These are phyloP conservation scores for Paramecium bursaria DNA, from an alignment of 73 alveolate genomes.

Conservation along the genomic window DNA sequence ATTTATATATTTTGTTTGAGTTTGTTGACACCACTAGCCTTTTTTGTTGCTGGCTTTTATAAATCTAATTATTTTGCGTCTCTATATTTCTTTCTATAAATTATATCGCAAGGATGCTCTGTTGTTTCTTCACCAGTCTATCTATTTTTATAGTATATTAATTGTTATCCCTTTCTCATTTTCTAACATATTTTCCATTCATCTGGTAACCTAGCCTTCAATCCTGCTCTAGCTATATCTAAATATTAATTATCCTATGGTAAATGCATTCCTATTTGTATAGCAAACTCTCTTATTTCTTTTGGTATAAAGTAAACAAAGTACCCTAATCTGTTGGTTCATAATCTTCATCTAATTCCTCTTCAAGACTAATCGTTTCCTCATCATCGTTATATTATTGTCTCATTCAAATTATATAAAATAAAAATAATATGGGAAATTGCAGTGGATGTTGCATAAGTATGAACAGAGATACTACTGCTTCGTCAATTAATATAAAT, in stretches of 20 bases:
- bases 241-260: constrained; percentile 55
- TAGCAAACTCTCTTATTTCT: constrained; percentile 44
- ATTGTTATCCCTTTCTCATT: constrained; percentile 5
- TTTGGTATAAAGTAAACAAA: background rate
- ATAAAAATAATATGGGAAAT: no score
- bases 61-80: constrained; percentile 34
- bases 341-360: constrained; percentile 31
- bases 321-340: constrained; percentile 39
- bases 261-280: constrained; percentile 39
- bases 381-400: no score
- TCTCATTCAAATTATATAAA: constrained; percentile 34
- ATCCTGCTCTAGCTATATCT: constrained; percentile 54
- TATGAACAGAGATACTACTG: no score
- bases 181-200: constrained; percentile 50
- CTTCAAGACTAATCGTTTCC: constrained; percentile 12
- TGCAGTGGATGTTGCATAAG: no score
- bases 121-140: background rate
- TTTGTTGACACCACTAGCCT: constrained; percentile 18
- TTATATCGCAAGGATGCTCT: constrained; percentile 54
- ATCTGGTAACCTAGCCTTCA: constrained; percentile 29
- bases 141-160: constrained; percentile 21
- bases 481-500: no score
- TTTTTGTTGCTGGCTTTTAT: background rate
- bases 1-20: background rate
- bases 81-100: constrained; percentile 11